Evolutionary conservation across 805 yeast genomes (phyloP), one percentile per base, ranked within the genome.

Genomic region (Teunomyces cretensis): DNA sequence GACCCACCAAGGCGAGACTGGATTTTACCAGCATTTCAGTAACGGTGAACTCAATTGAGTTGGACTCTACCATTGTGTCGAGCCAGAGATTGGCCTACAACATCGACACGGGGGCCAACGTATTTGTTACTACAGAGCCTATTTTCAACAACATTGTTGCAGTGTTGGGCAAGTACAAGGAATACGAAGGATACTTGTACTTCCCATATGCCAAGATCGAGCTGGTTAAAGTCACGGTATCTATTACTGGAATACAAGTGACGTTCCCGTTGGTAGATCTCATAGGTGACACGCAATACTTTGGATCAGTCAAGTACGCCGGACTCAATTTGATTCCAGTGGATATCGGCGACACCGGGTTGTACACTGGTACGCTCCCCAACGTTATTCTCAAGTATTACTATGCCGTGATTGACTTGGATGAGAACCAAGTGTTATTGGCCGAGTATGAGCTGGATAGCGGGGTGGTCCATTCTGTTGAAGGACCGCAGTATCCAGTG

Each of bases 401-500:
- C 35, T 57, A 53, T 39, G 42, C 53, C 9, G 56, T 52, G 14
- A 47, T 46, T 37, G 61, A 57, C 31, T 48, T 53, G 32, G 59
- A 51, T 17, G 31, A 33, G 31, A 45, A 49, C 37, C 32, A 42
- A 2, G 39, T 57, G 2, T 45, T 46, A 13, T 40, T 57, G 41
- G 58, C 58, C 2, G 48, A 49, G 16, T 46, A 43, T 28, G 17
- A 30, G 9, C 16, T 27, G 9, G 14, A 37, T 30, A 16, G n/a
- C 9, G 31, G 30, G 9, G 6, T 17, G 13, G 41, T 50, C 4
- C 28, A 38, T 24, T 47, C 51, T 7, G 47, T 49, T 6, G 24
- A 42, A 9, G 35, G 46, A 5, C 30, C 46, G 9, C 17, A 33
- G 2, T 51, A 43, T 27, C 58, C 58, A 4, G 54, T 57, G 4